Evolutionary conservation across 2,329 filamentous ascomycete genomes (phyloP), one percentile per base, ranked within the genome.

Genomic region (Ambrosiella xylebori): DNA sequence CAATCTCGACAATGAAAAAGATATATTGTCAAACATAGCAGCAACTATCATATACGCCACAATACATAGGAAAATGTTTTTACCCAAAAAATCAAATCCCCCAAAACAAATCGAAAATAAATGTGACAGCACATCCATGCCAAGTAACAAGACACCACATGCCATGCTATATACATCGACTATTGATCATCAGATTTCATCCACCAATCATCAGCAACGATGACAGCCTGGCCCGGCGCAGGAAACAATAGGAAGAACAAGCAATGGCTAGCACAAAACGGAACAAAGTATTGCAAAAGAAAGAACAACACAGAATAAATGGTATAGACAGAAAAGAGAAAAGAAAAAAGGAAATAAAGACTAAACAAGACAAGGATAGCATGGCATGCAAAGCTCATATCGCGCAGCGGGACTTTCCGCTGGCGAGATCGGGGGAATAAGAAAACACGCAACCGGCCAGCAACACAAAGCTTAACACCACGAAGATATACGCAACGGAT

Each of bases 311-410:
- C 27, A 59, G 44, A 17, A 59, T 51, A 57, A 56, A 38, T 58
- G 51, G 55, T 57, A 60, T 61, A 59, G 44, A 56, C 58, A 61
- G 52, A 49, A 54, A 41, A 61, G 38, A 53, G 56, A 58, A 60
- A 19, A 45, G 15, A 57, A 49, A 54, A 57, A 49, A 54, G 38
- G 17, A 54, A 60, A 49, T 17, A 39, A 52, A 61, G 17, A 27
- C 27, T 27, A 50, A 47, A 41, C 54, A 40, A 38, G 54, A 55
- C 51, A 55, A 57, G 54, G 40, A 61, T 40, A 59, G 54, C 59
- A 59, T 60, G 50, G 59, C 56, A 60, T 60, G 52, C 59, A 60
- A 55, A 60, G 59, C 56, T 60, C 59, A 60, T 60, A 60, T 60
- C 59, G 51, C 59, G 40, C 40, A 56, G 45, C 57, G 56, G 53